Evolutionary conservation across 768 basidiomycete species (phyloP).

Genomic region (Artomyces pyxidatus): DNA sequence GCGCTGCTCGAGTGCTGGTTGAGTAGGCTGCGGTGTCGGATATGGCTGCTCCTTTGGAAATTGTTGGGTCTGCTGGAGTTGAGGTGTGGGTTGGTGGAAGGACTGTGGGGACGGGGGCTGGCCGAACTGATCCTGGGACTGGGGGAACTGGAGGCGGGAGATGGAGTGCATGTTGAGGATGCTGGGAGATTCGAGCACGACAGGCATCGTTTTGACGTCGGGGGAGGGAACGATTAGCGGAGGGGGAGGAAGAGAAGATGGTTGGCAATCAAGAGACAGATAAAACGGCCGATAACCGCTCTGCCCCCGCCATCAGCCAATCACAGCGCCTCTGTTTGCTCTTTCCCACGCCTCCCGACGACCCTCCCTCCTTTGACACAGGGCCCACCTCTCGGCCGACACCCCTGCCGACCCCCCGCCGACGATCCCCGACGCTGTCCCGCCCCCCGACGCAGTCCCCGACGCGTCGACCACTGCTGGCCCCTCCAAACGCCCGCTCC

Average conservation of each 20-base stretch:
- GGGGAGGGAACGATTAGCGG: constrained; percentile 5
- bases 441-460: no score
- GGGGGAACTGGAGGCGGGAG: not conserved
- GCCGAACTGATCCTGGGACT: constrained; percentile 12
- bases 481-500: no score
- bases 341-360: constrained; percentile 7
- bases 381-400: no score
- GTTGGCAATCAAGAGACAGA: constrained; percentile 13
- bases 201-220: constrained; percentile 5
- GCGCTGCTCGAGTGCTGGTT: constrained; percentile 12
- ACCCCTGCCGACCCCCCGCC: no score
- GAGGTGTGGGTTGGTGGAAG: constrained; percentile 11
- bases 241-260: constrained; percentile 5
- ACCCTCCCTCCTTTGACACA: no score
- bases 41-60: constrained; percentile 10
- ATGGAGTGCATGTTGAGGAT: not conserved
- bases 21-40: constrained; percentile 4
- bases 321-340: constrained; percentile 5
- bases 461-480: no score
- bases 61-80: constrained; percentile 5
- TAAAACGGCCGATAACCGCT: not conserved
- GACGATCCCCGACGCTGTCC: no score
- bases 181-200: not conserved
- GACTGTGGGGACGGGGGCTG: constrained; percentile 6
- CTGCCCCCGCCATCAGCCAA: constrained; percentile 7